Evolutionary conservation across 352 stramenopile genomes (phyloP).

Genomic region (Peronospora destructor): DNA sequence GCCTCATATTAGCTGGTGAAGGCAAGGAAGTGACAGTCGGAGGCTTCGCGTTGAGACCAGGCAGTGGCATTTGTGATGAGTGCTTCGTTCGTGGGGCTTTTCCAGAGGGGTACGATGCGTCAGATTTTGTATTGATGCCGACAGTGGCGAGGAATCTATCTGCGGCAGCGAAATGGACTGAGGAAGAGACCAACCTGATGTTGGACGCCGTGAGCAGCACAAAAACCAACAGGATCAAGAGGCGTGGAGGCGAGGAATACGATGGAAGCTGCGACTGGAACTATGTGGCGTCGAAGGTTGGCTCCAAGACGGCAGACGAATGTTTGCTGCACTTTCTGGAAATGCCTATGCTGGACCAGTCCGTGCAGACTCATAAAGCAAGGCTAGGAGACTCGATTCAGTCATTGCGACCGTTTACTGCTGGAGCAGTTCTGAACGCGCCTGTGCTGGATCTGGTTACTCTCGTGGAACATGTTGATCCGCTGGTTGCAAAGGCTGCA

Average conservation of each 20-base stretch:
- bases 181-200: slow-evolving; percentile 37
- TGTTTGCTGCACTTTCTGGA: slow-evolving; percentile 77
- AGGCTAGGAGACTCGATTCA: slow-evolving; percentile 10
- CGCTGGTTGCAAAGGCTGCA: slow-evolving; percentile 62
- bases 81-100: slow-evolving; percentile 62
- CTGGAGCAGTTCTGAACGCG: slow-evolving; percentile 42
- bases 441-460: slow-evolving; percentile 46
- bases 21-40: slow-evolving; percentile 39
- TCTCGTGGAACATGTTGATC: slow-evolving; percentile 57
- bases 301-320: slow-evolving; percentile 63
- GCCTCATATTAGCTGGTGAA: slow-evolving; percentile 7
- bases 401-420: slow-evolving; percentile 34
- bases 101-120: slow-evolving; percentile 48
- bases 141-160: slow-evolving; percentile 5
- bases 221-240: slow-evolving; percentile 12
- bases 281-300: slow-evolving; percentile 56
- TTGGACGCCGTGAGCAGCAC: slow-evolving; percentile 47
- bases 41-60: slow-evolving; percentile 41
- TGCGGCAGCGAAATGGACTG: slow-evolving; percentile 32
- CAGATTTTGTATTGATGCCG: slow-evolving; percentile 51
- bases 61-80: slow-evolving; percentile 58
- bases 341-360: slow-evolving; percentile 46
- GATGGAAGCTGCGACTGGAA: slow-evolving; percentile 69
- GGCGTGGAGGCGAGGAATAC: slow-evolving; percentile 13
- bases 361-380: background rate